These are phyloP conservation scores for Brassica rapa DNA, from an alignment of 345 rosid genomes.

Conservation along the genomic window DNA sequence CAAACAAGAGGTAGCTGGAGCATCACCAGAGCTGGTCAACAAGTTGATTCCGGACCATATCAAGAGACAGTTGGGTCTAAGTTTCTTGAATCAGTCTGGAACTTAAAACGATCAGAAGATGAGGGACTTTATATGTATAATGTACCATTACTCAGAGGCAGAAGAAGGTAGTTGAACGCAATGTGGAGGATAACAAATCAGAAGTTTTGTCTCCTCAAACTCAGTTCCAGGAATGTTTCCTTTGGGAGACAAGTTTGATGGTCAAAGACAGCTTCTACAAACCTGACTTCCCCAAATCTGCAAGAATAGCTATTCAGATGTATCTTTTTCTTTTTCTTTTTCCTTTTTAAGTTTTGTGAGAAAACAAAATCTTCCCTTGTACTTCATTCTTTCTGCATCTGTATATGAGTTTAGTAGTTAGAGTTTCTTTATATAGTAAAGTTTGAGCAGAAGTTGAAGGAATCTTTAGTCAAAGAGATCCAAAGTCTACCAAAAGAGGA, in stretches of 20 bases:
- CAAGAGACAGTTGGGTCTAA: constrained; percentile 74
- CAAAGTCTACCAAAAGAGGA: constrained; percentile 31
- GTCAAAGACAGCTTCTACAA: constrained; percentile 18
- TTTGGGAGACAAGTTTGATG: constrained; percentile 24
- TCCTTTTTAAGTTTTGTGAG: constrained; percentile 25
- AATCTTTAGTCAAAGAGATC: constrained; percentile 15
- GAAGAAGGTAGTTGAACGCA: constrained; percentile 24
- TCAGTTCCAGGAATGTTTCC: constrained; percentile 19
- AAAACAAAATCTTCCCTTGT: constrained; percentile 3
- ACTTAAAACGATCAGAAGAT: constrained; percentile 44
- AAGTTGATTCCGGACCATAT: constrained; percentile 85
- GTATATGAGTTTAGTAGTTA: constrained; percentile 41
- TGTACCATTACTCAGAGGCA: constrained; percentile 37
- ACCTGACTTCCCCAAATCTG: constrained; percentile 18
- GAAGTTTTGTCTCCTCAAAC: constrained; percentile 14
- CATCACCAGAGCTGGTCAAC: constrained; percentile 76
- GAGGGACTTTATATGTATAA: constrained; percentile 22
- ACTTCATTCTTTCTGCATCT: constrained; percentile 25
- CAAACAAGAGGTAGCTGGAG: constrained; percentile 72
- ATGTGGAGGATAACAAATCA: constrained; percentile 13
- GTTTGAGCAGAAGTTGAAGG: constrained; percentile 31
- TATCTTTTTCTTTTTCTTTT: constrained; percentile 15
- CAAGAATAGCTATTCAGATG: constrained; percentile 25
- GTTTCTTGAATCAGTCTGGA: constrained; percentile 71
- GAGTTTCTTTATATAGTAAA: constrained; percentile 35